A percentile compares a stretch with the other conserved stretches of the same genome.
These are phyloP conservation scores for Graphium sp. DNA, from an alignment of 2,329 filamentous ascomycete species.

Conservation along the genomic window DNA sequence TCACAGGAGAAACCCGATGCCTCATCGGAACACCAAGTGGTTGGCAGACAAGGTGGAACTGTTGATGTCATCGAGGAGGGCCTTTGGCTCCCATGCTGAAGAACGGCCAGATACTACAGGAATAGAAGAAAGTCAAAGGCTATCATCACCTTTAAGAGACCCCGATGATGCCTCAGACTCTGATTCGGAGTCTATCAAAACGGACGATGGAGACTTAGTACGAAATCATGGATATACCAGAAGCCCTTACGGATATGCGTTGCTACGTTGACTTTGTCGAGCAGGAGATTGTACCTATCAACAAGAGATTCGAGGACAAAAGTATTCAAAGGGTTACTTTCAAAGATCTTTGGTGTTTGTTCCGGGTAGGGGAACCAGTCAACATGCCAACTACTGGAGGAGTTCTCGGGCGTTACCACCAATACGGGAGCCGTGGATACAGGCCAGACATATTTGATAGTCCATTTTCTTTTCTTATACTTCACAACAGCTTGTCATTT, in stretches of 20 bases:
- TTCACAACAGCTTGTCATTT: neutral
- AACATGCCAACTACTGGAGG: conserved; percentile 19
- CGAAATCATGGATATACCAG: conserved; percentile 18
- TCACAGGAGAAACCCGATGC: conserved; percentile 13
- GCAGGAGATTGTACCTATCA: conserved; percentile 19
- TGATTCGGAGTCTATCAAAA: conserved; percentile 17
- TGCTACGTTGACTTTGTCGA: conserved; percentile 26
- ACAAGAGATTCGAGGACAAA: conserved; percentile 11
- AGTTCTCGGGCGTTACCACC: conserved; percentile 17
- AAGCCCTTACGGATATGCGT: conserved; percentile 21
- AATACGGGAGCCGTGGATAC: conserved; percentile 6
- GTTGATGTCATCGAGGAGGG: conserved; percentile 12
- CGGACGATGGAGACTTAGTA: conserved; percentile 17
- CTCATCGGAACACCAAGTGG: conserved; percentile 10
- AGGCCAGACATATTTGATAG: neutral
- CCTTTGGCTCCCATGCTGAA: too few species aligned
- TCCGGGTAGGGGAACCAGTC: conserved; percentile 20
- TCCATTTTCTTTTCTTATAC: too few species aligned
- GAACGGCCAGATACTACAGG: too few species aligned
- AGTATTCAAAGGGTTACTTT: conserved; percentile 16
- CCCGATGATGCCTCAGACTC: conserved; percentile 15
- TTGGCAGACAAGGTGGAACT: conserved; percentile 10
- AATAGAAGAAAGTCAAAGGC: conserved; percentile 6
- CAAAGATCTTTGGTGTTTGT: conserved; percentile 24
- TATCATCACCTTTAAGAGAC: conserved; percentile 7